Percentiles rank a stretch among this genome's conserved stretches.
Conservation (phyloP, 2,329 filamentous ascomycete species). For the Helotiales sp. region DNA sequence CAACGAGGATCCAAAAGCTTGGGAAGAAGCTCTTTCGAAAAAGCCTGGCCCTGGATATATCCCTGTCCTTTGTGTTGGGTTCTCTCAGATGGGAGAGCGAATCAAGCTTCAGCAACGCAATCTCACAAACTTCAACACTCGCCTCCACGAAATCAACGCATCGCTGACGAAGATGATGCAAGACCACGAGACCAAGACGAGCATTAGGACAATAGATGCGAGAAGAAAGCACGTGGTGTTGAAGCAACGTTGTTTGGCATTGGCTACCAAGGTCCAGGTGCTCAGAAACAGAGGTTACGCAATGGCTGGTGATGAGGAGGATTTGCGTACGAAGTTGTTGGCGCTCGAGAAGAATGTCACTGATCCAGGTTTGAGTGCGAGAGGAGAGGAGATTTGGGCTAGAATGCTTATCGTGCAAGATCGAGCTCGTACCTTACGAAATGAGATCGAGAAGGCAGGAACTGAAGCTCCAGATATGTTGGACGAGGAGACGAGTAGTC, state of each 20-base stretch:
- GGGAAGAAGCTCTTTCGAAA: slow-evolving; percentile 82
- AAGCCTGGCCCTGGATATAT: slow-evolving; percentile 79
- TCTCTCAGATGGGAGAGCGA: slow-evolving; percentile 71
- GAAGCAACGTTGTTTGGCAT: slow-evolving; percentile 72
- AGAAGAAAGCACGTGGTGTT: slow-evolving; percentile 74
- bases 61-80: slow-evolving; percentile 77
- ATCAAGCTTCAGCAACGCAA: slow-evolving; percentile 74
- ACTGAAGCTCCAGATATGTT: slow-evolving; percentile 60
- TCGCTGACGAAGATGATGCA: slow-evolving; percentile 74
- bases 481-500: slow-evolving; percentile 71
- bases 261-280: slow-evolving; percentile 81
- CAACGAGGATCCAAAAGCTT: slow-evolving; percentile 76
- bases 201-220: slow-evolving; percentile 74
- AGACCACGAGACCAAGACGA: slow-evolving; percentile 77
- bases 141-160: slow-evolving; percentile 80
- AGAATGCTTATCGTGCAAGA: slow-evolving; percentile 76
- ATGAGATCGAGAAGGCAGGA: slow-evolving; percentile 73
- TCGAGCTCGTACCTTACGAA: slow-evolving; percentile 72
- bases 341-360: slow-evolving; percentile 71
- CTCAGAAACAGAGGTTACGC: slow-evolving; percentile 82
- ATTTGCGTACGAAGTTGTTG: slow-evolving; percentile 73
- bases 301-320: slow-evolving; percentile 78
- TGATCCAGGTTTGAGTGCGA: slow-evolving; percentile 75
- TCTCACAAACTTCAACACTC: slow-evolving; percentile 70
- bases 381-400: slow-evolving; percentile 87